Base-by-base conservation (phyloP, 208 protist genomes). In the Trichomonas vaginalis region DNA sequence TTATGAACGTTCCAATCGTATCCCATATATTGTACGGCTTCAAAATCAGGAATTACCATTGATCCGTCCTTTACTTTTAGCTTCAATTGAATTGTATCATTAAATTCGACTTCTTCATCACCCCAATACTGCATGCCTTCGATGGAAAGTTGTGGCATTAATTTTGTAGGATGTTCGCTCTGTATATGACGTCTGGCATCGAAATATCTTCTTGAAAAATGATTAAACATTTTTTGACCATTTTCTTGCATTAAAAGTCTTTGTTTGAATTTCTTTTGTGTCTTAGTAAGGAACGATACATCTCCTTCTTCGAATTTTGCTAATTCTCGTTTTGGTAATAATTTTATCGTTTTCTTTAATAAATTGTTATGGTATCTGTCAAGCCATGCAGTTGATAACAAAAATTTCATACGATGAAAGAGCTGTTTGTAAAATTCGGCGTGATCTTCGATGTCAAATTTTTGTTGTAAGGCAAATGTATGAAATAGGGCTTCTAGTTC, bases 91-190 rank as follows among this genome's bases (percentile, higher is more conserved):
- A 92, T 39, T 27, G n/a, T 21, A 39, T 92, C 86, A 37, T 46
- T 8, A 51, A 92, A 92, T 17, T 51, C 42, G 3, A 35, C 3
- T 92, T 92, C 86, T 48, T 92, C 86, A 92, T 92, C 86, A 51
- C 86, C 86, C 86, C 86, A 92, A 92, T 92, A 92, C 45, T 92
- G 86, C 15, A 92, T 23, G 15, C 86, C 86, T 92, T 92, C 86
- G 39, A 92, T 92, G 9, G 42, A 27, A 14, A 48, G 2, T 21
- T 48, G 12, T 39, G 40, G 86, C 42, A 51, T 51, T 12, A 48
- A 27, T 48, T 48, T 39, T 48, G 40, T 92, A 6, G 45, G 0
- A 10, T 35, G 17, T 51, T 92, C 86, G 4, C 14, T 45, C 17
- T 51, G 40, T 39, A 92, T n/a, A 9, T 39, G 12, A 1, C n/a